Conservation (phyloP, 2,329 filamentous ascomycete species). For the Talaromyces marneffei region DNA sequence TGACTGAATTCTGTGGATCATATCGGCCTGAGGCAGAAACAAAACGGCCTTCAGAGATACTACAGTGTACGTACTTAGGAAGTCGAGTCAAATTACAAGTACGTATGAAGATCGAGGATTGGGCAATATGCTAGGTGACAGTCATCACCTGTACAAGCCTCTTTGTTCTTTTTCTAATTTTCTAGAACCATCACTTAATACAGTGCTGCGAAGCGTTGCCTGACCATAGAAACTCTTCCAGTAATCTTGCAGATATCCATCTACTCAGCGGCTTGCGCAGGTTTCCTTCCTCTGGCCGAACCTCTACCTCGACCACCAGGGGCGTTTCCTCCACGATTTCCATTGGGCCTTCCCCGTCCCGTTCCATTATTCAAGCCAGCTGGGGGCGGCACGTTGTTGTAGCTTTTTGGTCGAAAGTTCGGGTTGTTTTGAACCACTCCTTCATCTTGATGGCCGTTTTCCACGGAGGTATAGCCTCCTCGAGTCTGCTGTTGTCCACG, state of each 20-base stretch:
- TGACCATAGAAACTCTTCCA: neutral
- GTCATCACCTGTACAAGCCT: neutral
- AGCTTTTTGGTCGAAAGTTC: constrained; percentile 51
- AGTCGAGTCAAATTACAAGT: neutral
- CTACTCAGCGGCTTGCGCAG: neutral
- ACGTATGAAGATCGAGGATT: neutral
- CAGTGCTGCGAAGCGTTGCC: neutral
- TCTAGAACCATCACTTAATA: neutral
- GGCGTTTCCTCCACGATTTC: constrained; percentile 9
- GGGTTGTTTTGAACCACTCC: constrained; percentile 53
- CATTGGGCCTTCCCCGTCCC: constrained; percentile 32
- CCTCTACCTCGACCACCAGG: constrained; percentile 6
- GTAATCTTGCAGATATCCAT: neutral
- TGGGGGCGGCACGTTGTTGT: constrained; percentile 48
- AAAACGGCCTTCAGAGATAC: too few relatives aligned
- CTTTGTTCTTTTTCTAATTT: neutral
- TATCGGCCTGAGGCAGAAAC: constrained; percentile 3
- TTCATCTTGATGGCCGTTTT: constrained; percentile 48
- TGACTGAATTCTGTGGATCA: neutral
- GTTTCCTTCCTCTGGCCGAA: constrained; percentile 3
- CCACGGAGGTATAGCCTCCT: constrained; percentile 35
- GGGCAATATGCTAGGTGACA: neutral
- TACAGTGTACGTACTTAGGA: too few relatives aligned
- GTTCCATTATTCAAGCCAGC: constrained; percentile 31
- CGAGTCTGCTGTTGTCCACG: constrained; percentile 29